These are phyloP conservation scores for Termitomyces sp. DNA, from an alignment of 768 basidiomycete species.

Conservation along the genomic window DNA sequence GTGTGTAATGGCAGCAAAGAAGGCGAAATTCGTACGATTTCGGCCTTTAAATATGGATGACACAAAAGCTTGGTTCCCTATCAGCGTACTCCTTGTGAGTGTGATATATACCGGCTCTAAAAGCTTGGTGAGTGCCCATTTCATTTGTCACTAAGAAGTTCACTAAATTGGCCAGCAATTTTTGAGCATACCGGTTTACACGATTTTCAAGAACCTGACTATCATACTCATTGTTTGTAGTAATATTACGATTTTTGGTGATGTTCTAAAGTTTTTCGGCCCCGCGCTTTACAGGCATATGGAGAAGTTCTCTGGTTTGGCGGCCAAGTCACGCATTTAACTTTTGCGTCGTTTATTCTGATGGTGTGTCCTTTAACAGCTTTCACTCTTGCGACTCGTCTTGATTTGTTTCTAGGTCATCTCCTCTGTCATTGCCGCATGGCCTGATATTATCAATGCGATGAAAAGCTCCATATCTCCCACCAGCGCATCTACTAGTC, in stretches of 20 bases:
- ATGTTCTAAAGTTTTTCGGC: constrained; percentile 1
- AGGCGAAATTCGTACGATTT: constrained; percentile 74
- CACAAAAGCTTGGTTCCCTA: constrained; percentile 91
- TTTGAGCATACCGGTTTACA: constrained; percentile 94
- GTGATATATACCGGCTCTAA: constrained; percentile 99
- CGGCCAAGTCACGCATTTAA: constrained; percentile 80
- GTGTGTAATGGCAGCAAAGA: constrained; percentile 73
- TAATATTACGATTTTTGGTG: background rate
- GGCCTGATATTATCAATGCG: constrained; percentile 69
- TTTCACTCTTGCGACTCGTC: background rate
- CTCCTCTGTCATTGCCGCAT: constrained; percentile 96
- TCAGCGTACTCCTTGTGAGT: constrained; percentile 84
- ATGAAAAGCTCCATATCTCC: constrained; percentile 13
- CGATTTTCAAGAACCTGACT: constrained; percentile 99
- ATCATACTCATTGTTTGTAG: constrained; percentile 89
- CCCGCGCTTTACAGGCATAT: constrained; percentile 59
- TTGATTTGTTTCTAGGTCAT: constrained; percentile 49
- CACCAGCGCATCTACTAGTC: background rate
- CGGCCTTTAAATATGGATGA: constrained; percentile 77
- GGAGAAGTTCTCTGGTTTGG: constrained; percentile 98
- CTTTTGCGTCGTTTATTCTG: constrained; percentile 82
- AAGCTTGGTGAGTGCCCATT: constrained; percentile 65
- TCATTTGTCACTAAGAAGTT: constrained; percentile 7
- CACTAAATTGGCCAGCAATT: constrained; percentile 66
- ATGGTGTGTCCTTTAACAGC: constrained; percentile 54